A percentile compares a stretch with the other conserved stretches of the same genome.
Conservation (phyloP, 2,329 filamentous ascomycete genomes). For the Laburnicola sp. region DNA sequence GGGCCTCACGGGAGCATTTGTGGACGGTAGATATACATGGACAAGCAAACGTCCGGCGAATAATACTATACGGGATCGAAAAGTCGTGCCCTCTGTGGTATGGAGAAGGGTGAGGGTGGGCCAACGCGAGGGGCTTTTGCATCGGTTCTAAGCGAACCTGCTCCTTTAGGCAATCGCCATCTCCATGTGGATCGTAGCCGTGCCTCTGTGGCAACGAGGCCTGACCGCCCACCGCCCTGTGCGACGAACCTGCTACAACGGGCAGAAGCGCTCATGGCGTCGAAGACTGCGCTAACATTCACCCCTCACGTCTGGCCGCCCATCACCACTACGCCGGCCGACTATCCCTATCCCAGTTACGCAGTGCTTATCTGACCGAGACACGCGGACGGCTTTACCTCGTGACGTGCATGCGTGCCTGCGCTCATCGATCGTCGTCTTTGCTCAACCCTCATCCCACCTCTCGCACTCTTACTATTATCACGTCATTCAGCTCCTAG, state of each 20-base stretch:
- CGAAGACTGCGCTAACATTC: slow-evolving; percentile 7
- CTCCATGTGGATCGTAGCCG: slow-evolving; percentile 6
- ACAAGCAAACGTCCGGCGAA: too few species aligned
- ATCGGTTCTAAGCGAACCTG: slow-evolving; percentile 9
- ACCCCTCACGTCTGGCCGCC: slow-evolving; percentile 6
- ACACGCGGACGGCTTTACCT: slow-evolving; percentile 9
- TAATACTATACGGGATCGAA: too few species aligned
- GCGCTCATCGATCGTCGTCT: neutral
- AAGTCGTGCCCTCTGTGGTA: too few species aligned
- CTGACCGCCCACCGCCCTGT: neutral
- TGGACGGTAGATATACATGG: too few species aligned
- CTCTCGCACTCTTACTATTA: neutral
- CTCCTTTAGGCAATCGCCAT: slow-evolving; percentile 1
- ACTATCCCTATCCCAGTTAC: slow-evolving; percentile 12
- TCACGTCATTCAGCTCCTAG: slow-evolving; percentile 1
- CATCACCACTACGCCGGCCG: neutral
- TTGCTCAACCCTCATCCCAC: slow-evolving; percentile 8
- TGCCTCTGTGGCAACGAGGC: slow-evolving; percentile 11
- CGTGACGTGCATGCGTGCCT: slow-evolving; percentile 10
- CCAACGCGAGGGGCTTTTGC: too few species aligned
- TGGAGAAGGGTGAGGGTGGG: too few species aligned
- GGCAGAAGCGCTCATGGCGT: neutral
- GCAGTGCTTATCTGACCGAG: slow-evolving; percentile 5
- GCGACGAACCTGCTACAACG: slow-evolving; percentile 4
- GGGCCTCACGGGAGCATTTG: too few species aligned